A percentile compares a stretch with the other conserved stretches of the same genome.
Evolutionary conservation across 805 yeast genomes (phyloP).

Genomic region (Candida schatavii): DNA sequence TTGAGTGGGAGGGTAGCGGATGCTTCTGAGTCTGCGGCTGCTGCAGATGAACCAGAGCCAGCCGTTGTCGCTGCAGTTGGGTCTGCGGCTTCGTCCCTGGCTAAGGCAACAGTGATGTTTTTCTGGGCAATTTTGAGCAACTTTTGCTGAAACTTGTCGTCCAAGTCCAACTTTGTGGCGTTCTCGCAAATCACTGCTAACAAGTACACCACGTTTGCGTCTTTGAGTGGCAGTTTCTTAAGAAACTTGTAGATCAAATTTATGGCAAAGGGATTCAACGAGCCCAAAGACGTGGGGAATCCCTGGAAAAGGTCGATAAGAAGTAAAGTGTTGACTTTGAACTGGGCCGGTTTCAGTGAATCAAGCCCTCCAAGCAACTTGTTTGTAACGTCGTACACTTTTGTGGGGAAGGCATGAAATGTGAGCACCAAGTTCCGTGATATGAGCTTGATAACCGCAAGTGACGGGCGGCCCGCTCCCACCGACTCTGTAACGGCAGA

Average conservation of each 20-base stretch:
- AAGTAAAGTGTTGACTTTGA: constrained; percentile 26
- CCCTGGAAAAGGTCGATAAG: constrained; percentile 37
- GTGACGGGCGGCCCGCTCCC: constrained; percentile 5
- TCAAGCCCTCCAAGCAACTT: constrained; percentile 14
- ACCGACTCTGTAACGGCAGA: background rate
- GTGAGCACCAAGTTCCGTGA: constrained; percentile 27
- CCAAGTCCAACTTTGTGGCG: constrained; percentile 36
- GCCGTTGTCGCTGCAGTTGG: too few species aligned
- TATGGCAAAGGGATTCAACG: constrained; percentile 33
- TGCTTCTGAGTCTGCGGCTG: background rate
- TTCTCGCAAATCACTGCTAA: constrained; percentile 29
- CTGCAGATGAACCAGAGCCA: constrained; percentile 8
- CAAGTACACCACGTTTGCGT: constrained; percentile 27
- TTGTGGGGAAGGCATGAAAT: constrained; percentile 29
- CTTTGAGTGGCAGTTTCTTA: constrained; percentile 28
- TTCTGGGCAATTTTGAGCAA: constrained; percentile 31
- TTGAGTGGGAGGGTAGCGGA: constrained; percentile 23
- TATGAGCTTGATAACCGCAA: constrained; percentile 24
- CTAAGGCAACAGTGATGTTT: constrained; percentile 19
- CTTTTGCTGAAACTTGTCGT: constrained; percentile 38
- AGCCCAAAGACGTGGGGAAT: constrained; percentile 34
- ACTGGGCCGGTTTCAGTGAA: constrained; percentile 14
- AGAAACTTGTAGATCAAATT: constrained; percentile 37
- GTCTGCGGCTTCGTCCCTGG: constrained; percentile 1
- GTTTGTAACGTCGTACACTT: constrained; percentile 38